A percentile compares a stretch with the other conserved stretches of the same genome.
phyloP scores from a whole-genome alignment of 805 yeast genomes.

The Priceomyces carsonii region DNA sequence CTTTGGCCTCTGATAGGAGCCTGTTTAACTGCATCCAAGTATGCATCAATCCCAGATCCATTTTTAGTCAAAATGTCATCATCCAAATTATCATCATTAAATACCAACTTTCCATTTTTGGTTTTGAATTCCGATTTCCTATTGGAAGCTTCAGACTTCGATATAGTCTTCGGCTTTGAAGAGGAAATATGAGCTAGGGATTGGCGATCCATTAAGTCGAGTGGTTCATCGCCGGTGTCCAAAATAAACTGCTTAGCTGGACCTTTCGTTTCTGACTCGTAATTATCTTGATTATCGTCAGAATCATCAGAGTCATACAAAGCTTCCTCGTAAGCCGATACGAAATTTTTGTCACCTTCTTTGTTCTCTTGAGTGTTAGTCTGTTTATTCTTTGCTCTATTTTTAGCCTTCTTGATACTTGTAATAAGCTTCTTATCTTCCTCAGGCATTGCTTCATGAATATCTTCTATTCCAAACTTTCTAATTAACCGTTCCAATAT shows the following conservation, averaged over 20 bases:
- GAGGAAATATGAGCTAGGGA: conserved; percentile 88
- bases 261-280: conserved; percentile 35
- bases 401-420: conserved; percentile 83
- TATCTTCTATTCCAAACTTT: conserved; percentile 84
- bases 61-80: conserved; percentile 48
- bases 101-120: conserved; percentile 67
- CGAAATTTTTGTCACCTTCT: conserved; percentile 49
- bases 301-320: conserved; percentile 70
- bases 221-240: conserved; percentile 74
- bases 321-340: conserved; percentile 92
- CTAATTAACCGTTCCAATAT: conserved; percentile 88
- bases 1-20: conserved; percentile 94
- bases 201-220: conserved; percentile 84
- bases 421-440: conserved; percentile 80
- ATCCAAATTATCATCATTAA: conserved; percentile 51
- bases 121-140: conserved; percentile 47
- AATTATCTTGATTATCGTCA: conserved; percentile 58
- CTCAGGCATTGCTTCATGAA: conserved; percentile 85
- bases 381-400: conserved; percentile 78
- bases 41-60: conserved; percentile 77
- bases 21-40: conserved; percentile 87
- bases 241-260: conserved; percentile 65
- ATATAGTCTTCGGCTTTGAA: conserved; percentile 68
- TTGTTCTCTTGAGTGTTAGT: conserved; percentile 26
- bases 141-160: conserved; percentile 42